Conservation (phyloP, 306 rosid genomes). For the Quercus dentata region DNA sequence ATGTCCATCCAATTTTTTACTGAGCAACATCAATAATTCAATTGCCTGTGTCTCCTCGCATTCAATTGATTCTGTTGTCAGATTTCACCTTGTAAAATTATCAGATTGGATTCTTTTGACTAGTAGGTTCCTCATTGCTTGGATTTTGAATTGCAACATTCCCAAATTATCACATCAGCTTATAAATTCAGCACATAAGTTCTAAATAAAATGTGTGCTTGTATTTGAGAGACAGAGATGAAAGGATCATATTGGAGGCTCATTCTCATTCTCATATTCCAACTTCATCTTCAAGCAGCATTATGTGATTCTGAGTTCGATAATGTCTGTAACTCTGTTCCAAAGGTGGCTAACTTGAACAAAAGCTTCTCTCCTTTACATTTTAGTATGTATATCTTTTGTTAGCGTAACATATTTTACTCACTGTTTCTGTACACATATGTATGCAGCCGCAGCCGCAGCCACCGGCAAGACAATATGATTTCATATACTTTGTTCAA, state of each 20-base stretch:
- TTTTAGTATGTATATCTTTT: not conserved
- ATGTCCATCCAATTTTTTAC: not conserved
- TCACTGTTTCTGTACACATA: not conserved
- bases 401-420: not conserved
- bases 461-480: not conserved
- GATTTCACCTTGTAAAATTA: not conserved
- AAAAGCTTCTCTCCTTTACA: not conserved
- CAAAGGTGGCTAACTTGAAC: not conserved
- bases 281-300: not conserved
- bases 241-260: not conserved
- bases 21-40: not conserved
- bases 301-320: not conserved
- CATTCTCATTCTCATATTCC: not conserved
- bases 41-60: not conserved
- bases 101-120: not conserved
- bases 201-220: not conserved
- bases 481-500: conserved; percentile 24
- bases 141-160: not conserved
- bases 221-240: not conserved
- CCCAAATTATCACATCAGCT: not conserved
- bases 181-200: not conserved
- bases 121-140: not conserved
- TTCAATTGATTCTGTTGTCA: not conserved
- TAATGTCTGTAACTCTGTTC: not conserved
- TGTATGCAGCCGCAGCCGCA: not conserved